Evolutionary conservation across 169 alveolate species (phyloP).

Genomic region (Cryptosporidium bovis): DNA sequence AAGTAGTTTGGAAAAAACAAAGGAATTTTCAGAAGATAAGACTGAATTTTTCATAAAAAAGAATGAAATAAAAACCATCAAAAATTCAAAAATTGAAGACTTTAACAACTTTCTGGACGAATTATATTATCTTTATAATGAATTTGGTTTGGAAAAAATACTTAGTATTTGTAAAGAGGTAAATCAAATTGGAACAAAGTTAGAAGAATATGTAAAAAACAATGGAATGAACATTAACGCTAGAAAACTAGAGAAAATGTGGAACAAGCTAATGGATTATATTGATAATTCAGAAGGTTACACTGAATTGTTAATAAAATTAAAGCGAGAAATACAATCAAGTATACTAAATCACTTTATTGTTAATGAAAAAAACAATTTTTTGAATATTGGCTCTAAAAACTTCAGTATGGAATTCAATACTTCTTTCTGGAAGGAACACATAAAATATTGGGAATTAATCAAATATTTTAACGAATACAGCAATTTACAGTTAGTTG

Average conservation of each 20-base stretch:
- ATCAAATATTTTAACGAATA: conserved; percentile 20
- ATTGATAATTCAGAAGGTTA: not conserved
- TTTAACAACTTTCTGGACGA: conserved; percentile 10
- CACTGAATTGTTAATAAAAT: not conserved
- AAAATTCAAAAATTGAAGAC: not conserved
- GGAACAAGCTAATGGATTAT: conserved; percentile 4
- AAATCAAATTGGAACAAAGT: conserved; percentile 9
- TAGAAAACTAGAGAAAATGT: conserved; percentile 5
- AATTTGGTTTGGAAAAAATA: conserved; percentile 31
- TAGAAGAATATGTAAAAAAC: not conserved
- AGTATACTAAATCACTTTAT: conserved; percentile 8
- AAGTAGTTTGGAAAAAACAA: not conserved
- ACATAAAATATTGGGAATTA: not conserved
- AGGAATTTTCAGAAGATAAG: not conserved
- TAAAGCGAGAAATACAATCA: not conserved
- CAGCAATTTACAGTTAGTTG: conserved; percentile 11
- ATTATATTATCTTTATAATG: not conserved
- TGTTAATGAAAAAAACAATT: not conserved
- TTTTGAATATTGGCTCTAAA: not conserved
- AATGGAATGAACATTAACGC: not conserved
- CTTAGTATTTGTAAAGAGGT: conserved; percentile 5
- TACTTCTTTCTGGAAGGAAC: conserved; percentile 4
- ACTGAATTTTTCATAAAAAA: not conserved
- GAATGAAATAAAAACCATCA: not conserved
- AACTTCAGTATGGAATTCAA: conserved; percentile 18